Percentiles rank a stretch among this genome's conserved stretches.
These are phyloP conservation scores for Gremmenia infestans DNA, from an alignment of 2,329 filamentous ascomycete genomes.

Conservation along the genomic window DNA sequence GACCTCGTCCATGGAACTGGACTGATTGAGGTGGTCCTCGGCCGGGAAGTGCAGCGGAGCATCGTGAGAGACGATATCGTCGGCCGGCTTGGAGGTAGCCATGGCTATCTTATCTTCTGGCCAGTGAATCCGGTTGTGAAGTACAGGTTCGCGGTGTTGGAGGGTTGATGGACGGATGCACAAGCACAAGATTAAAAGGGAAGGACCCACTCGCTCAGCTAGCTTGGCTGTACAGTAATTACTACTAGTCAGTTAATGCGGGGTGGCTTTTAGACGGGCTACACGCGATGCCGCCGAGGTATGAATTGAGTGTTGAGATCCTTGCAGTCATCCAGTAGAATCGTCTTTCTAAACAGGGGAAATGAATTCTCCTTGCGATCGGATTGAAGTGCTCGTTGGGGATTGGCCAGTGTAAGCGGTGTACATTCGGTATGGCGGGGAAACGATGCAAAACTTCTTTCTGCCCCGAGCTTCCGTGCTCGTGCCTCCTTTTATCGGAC, in stretches of 20 bases:
- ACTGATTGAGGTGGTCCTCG: slow-evolving; percentile 22
- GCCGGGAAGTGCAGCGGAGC: slow-evolving; percentile 19
- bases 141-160: neutral
- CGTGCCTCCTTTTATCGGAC: neutral
- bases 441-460: neutral
- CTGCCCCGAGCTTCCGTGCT: neutral
- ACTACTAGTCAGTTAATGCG: neutral
- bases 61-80: neutral
- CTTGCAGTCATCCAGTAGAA: neutral
- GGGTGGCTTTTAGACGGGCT: neutral
- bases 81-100: neutral
- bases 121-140: neutral
- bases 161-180: neutral
- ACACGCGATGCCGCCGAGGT: neutral
- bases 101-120: neutral
- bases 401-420: neutral
- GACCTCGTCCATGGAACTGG: slow-evolving; percentile 24
- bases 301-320: neutral
- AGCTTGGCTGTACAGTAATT: neutral
- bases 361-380: neutral
- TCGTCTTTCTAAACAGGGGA: neutral
- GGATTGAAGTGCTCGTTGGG: neutral
- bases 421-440: neutral
- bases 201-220: neutral
- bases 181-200: neutral